Percentiles rank a stretch among this genome's conserved stretches.
These are phyloP conservation scores for Sistotremastrum niveocremeum DNA, from an alignment of 768 basidiomycete species.

Conservation along the genomic window DNA sequence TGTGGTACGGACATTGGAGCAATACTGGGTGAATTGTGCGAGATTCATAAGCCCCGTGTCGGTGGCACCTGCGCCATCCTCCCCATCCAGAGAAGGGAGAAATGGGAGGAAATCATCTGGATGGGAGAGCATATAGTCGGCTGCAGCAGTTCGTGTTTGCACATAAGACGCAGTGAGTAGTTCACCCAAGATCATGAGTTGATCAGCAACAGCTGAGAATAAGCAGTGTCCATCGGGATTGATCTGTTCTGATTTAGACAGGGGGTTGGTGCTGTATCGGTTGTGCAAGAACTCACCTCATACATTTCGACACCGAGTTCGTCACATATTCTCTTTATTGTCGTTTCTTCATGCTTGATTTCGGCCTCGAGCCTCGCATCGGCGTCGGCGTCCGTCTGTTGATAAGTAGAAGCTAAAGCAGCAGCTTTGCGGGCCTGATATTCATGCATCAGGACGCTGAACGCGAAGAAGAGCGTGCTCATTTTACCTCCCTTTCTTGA, in stretches of 20 bases:
- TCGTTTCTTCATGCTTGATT: constrained; percentile 51
- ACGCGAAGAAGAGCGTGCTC: constrained; percentile 4
- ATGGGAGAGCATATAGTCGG: constrained; percentile 70
- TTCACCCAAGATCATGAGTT: constrained; percentile 62
- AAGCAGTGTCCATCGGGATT: constrained; percentile 94
- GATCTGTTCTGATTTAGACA: constrained; percentile 38
- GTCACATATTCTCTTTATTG: constrained; percentile 51
- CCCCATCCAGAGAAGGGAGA: constrained; percentile 59
- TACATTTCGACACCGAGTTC: constrained; percentile 49
- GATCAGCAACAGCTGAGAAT: constrained; percentile 88
- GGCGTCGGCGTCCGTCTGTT: constrained; percentile 40
- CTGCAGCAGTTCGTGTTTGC: constrained; percentile 52
- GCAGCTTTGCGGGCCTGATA: constrained; percentile 60
- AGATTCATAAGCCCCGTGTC: constrained; percentile 61
- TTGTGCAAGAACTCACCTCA: constrained; percentile 32
- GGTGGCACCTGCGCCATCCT: constrained; percentile 50
- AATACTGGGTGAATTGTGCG: constrained; percentile 58
- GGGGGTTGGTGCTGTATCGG: not conserved
- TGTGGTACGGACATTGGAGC: constrained; percentile 62
- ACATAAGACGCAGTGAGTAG: constrained; percentile 43
- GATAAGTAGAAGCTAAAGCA: constrained; percentile 37
- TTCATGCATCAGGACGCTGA: not conserved
- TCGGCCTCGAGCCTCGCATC: constrained; percentile 50
- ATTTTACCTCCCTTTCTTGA: constrained; percentile 52
- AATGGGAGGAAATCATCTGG: constrained; percentile 90